Evolutionary conservation across 2,329 filamentous ascomycete genomes (phyloP).

Genomic region (Fusarium camptoceras): DNA sequence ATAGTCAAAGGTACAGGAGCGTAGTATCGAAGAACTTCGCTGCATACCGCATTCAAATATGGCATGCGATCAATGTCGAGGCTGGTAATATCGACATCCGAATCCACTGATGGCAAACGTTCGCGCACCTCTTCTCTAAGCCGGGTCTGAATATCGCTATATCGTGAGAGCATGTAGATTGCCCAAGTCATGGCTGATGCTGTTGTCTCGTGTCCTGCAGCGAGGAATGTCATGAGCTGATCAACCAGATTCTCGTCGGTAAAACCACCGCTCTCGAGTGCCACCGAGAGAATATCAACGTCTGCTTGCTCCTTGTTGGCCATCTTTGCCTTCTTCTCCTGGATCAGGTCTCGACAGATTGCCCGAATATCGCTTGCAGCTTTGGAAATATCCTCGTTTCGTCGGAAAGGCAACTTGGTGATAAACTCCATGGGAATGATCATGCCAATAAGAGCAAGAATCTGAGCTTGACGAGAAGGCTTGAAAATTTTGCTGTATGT

Average conservation of each 20-base stretch:
- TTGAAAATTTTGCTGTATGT: conserved; percentile 69
- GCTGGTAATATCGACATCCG: conserved; percentile 52
- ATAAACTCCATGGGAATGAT: conserved; percentile 74
- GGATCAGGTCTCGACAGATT: conserved; percentile 76
- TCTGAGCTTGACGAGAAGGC: conserved; percentile 62
- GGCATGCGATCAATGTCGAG: conserved; percentile 76
- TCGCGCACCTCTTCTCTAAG: conserved; percentile 76
- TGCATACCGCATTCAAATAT: conserved; percentile 83
- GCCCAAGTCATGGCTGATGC: conserved; percentile 82
- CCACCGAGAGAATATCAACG: conserved; percentile 83
- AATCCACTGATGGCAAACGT: conserved; percentile 64
- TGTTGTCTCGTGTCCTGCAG: conserved; percentile 85
- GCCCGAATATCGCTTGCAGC: conserved; percentile 71
- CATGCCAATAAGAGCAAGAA: conserved; percentile 69
- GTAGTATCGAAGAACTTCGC: conserved; percentile 80
- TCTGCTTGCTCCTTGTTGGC: conserved; percentile 62
- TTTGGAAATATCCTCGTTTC: conserved; percentile 72
- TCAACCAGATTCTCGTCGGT: conserved; percentile 84
- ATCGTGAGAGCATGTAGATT: conserved; percentile 73
- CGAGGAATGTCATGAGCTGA: conserved; percentile 91
- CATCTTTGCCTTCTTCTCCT: conserved; percentile 71
- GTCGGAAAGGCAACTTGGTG: conserved; percentile 72
- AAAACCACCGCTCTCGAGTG: conserved; percentile 80
- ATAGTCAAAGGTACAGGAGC: conserved; percentile 78
- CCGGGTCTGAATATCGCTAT: conserved; percentile 72